phyloP scores from a whole-genome alignment of 495 filamentous ascomycete genomes.

The Aspergillus ellipticus region DNA sequence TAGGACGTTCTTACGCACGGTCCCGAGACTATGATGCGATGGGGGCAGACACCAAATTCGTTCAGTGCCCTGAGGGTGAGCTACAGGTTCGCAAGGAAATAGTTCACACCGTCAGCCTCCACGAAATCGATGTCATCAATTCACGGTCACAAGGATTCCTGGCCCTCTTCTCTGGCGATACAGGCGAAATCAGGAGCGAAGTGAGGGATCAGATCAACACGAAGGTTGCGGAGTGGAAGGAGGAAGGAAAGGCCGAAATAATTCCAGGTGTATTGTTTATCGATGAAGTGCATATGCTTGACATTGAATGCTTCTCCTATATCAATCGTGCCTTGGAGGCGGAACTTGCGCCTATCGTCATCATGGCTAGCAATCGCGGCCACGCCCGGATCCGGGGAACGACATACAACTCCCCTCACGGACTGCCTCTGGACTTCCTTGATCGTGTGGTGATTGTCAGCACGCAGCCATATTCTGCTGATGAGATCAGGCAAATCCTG shows the following conservation, averaged over 20 bases:
- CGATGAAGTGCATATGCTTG: constrained; percentile 99
- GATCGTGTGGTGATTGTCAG: constrained; percentile 96
- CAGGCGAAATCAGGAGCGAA: constrained; percentile 95
- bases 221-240: constrained; percentile 97
- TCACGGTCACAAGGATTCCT: constrained; percentile 94
- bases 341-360: constrained; percentile 93
- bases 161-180: constrained; percentile 95
- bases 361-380: constrained; percentile 98
- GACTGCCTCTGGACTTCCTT: constrained; percentile 91
- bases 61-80: constrained; percentile 97
- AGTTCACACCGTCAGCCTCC: constrained; percentile 90
- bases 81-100: constrained; percentile 96
- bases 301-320: constrained; percentile 98
- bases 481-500: constrained; percentile 88
- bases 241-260: constrained; percentile 97
- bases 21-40: constrained; percentile 98
- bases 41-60: constrained; percentile 97
- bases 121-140: constrained; percentile 99
- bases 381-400: constrained; percentile 91
- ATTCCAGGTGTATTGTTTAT: constrained; percentile 97
- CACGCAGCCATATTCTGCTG: constrained; percentile 79
- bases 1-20: constrained; percentile 87
- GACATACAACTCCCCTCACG: constrained; percentile 85
- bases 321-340: constrained; percentile 95
- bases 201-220: constrained; percentile 98